These are phyloP conservation scores for Dendrothele bispora DNA, from an alignment of 768 basidiomycete genomes.

Conservation along the genomic window DNA sequence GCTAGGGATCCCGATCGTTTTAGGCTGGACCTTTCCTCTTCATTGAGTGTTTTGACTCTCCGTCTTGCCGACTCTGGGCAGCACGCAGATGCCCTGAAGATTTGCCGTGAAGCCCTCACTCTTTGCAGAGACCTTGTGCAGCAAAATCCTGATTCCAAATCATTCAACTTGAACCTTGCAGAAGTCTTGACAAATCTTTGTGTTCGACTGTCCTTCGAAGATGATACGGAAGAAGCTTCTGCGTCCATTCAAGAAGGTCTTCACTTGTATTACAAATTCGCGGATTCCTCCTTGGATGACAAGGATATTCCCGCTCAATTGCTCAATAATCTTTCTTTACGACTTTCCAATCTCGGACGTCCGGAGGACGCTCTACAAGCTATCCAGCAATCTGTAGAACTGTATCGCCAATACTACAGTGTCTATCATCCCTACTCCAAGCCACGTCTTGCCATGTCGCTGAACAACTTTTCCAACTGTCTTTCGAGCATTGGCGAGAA, in stretches of 20 bases:
- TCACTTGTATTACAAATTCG: not conserved
- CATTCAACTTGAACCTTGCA: not conserved
- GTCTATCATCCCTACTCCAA: not conserved
- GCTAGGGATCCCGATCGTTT: not conserved
- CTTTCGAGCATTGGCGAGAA: not conserved
- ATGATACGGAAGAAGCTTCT: not conserved
- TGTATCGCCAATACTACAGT: not conserved
- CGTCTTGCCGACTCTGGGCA: not conserved
- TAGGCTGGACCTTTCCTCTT: not conserved
- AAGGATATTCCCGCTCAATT: not conserved
- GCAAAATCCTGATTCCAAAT: not conserved
- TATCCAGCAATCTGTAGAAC: not conserved
- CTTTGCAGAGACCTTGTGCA: not conserved
- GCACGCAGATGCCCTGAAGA: not conserved
- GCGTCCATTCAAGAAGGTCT: not conserved
- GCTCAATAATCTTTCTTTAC: not conserved
- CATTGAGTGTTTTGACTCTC: not conserved
- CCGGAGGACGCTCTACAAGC: not conserved
- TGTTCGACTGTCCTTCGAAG: not conserved
- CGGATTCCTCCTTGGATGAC: not conserved
- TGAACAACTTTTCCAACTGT: not conserved
- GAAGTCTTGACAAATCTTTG: not conserved
- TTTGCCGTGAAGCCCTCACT: not conserved
- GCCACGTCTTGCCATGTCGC: not conserved
- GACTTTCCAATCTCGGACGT: not conserved